Conservation (phyloP, 179 eudicot species). For the Nepenthes alata region DNA sequence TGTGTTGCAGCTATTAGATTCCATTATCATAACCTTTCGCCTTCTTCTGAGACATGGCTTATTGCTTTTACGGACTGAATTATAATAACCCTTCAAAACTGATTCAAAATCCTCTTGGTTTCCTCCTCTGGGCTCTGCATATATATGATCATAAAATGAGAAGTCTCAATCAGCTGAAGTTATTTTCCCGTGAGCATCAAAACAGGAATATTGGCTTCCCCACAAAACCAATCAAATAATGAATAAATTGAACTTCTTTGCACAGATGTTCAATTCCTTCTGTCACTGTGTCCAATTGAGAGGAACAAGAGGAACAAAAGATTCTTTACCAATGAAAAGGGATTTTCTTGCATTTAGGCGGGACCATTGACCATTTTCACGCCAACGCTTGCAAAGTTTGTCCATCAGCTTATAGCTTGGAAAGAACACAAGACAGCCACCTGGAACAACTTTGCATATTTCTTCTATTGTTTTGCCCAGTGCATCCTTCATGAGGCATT, state of each 20-base stretch:
- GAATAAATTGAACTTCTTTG: too few species aligned
- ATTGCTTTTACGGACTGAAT: constrained; percentile 36
- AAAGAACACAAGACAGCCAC: constrained; percentile 87
- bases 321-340: constrained; percentile 63
- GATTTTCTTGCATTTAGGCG: constrained; percentile 60
- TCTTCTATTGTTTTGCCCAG: constrained; percentile 76
- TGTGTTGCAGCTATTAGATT: constrained; percentile 14
- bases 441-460: constrained; percentile 74
- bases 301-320: background rate
- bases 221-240: too few species aligned
- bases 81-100: constrained; percentile 62
- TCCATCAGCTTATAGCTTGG: constrained; percentile 98
- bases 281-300: background rate
- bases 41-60: constrained; percentile 30
- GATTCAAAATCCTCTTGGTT: constrained; percentile 69
- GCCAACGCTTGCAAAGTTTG: constrained; percentile 78
- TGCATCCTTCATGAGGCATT: constrained; percentile 49
- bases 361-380: constrained; percentile 93
- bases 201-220: too few species aligned
- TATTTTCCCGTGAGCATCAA: background rate
- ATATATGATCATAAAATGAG: constrained; percentile 8
- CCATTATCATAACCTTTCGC: constrained; percentile 25
- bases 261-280: background rate
- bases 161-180: background rate
- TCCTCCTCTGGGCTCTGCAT: constrained; percentile 70